Evolutionary conservation across 805 yeast species (phyloP).

Genomic region (Teunomyces stri): DNA sequence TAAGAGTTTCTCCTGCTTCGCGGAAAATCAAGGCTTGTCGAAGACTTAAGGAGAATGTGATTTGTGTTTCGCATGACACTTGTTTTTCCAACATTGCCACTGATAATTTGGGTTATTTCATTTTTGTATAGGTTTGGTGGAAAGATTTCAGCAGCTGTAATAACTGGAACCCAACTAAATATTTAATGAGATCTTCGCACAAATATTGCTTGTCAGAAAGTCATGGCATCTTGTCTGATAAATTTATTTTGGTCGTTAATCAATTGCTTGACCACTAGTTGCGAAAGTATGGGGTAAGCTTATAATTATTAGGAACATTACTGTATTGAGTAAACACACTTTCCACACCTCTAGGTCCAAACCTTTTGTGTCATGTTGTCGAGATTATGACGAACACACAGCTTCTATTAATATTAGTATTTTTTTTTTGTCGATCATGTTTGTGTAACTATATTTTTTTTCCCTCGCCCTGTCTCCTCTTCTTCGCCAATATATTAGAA

Average conservation of each 20-base stretch:
- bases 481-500: background rate
- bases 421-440: background rate
- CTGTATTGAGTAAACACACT: background rate
- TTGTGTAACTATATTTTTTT: conserved; percentile 2
- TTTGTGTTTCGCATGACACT: background rate
- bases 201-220: background rate
- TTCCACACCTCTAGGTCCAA: background rate
- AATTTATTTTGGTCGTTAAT: background rate
- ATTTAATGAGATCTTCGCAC: background rate
- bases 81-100: background rate
- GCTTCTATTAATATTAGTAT: background rate
- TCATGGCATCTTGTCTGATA: background rate
- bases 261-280: too few species aligned
- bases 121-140: background rate
- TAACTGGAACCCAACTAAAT: background rate
- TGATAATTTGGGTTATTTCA: background rate
- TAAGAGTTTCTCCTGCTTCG: background rate
- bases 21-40: background rate
- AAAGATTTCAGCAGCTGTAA: background rate
- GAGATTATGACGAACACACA: background rate
- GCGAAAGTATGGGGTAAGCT: background rate
- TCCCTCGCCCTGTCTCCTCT: conserved; percentile 1
- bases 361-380: background rate
- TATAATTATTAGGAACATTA: background rate
- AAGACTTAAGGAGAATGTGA: background rate